These are phyloP conservation scores for Saitozyma sp. DNA, from an alignment of 768 basidiomycete species.

Conservation along the genomic window DNA sequence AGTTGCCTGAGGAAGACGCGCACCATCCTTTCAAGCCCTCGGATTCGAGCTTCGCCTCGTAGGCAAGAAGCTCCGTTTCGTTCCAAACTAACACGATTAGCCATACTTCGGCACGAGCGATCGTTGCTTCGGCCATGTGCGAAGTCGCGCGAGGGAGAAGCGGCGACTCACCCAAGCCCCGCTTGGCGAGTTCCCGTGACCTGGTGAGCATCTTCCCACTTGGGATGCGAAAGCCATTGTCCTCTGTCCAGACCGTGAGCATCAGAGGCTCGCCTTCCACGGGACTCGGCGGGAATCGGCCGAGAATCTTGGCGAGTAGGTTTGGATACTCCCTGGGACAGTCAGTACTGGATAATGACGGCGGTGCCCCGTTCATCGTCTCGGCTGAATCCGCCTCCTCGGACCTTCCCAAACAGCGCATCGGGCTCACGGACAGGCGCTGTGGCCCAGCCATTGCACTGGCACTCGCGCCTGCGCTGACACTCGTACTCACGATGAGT, in stretches of 20 bases:
- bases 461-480: too few species aligned
- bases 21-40: neutral
- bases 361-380: too few species aligned
- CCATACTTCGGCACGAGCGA: too few species aligned
- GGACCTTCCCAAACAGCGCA: neutral
- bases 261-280: conserved; percentile 7
- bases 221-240: conserved; percentile 11
- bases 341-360: too few species aligned
- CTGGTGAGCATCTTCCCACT: conserved; percentile 8
- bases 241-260: conserved; percentile 10
- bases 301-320: conserved; percentile 5
- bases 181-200: conserved; percentile 5
- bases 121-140: too few species aligned
- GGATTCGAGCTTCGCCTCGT: neutral
- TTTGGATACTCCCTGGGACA: conserved; percentile 9
- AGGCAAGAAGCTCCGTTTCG: conserved; percentile 2
- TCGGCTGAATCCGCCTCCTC: too few species aligned
- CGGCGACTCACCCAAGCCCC: neutral
- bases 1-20: too few species aligned
- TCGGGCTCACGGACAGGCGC: neutral
- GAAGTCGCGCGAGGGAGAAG: too few species aligned
- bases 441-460: too few species aligned
- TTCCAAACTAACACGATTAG: conserved; percentile 2
- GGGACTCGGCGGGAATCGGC: neutral
- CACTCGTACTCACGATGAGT: neutral